These are phyloP conservation scores for Pseudozyma pruni DNA, from an alignment of 1,284 basidiomycete genomes.

Conservation along the genomic window DNA sequence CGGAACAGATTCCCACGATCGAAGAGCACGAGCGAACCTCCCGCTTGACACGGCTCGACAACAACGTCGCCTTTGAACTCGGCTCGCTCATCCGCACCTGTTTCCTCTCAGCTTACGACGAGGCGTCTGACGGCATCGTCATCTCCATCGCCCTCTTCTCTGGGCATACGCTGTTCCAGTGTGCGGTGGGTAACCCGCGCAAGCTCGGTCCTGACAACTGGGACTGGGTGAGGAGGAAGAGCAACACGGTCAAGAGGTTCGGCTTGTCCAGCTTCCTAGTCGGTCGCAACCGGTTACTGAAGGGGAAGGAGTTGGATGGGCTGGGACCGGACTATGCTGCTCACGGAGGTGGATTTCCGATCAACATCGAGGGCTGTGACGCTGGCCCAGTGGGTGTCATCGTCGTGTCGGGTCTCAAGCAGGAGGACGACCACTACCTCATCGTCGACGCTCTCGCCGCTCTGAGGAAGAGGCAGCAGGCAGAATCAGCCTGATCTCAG, in stretches of 20 bases:
- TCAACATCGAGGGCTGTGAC: constrained; percentile 20
- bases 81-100: constrained; percentile 34
- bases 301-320: constrained; percentile 43
- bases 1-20: constrained; percentile 17
- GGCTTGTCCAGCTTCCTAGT: constrained; percentile 38
- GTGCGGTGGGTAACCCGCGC: constrained; percentile 33
- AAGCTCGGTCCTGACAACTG: constrained; percentile 46
- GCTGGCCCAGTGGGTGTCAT: constrained; percentile 36
- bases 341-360: constrained; percentile 51
- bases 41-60: constrained; percentile 22
- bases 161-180: constrained; percentile 46
- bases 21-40: constrained; percentile 25
- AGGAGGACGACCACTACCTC: constrained; percentile 50
- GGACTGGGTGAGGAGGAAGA: constrained; percentile 49
- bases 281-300: constrained; percentile 30
- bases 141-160: constrained; percentile 46
- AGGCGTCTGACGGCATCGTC: constrained; percentile 33
- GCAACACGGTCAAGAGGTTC: constrained; percentile 47
- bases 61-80: constrained; percentile 39
- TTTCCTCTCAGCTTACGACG: constrained; percentile 22
- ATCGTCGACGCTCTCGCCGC: constrained; percentile 20
- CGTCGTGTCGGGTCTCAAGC: constrained; percentile 46
- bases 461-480: no score
- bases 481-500: no score
- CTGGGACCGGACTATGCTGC: constrained; percentile 52